Conservation (phyloP, 768 basidiomycete genomes). For the Mycena belliarum region DNA sequence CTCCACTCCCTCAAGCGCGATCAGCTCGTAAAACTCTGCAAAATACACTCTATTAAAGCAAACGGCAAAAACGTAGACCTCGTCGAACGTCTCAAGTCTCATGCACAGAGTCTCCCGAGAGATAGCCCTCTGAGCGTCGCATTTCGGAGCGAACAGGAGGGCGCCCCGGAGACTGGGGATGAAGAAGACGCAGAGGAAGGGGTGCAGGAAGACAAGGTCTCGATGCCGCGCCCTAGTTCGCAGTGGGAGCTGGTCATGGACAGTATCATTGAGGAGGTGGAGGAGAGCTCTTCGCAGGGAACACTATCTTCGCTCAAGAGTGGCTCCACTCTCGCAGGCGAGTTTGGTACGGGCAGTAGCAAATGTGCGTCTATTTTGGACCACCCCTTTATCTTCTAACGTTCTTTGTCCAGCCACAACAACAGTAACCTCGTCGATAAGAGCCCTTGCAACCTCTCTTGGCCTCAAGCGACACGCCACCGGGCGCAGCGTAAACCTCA, state of each 20-base stretch:
- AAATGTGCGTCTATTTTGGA: constrained; percentile 44
- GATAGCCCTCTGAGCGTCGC: constrained; percentile 59
- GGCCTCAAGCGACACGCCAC: constrained; percentile 57
- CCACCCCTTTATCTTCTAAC: constrained; percentile 17
- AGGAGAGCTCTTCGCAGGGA: constrained; percentile 54
- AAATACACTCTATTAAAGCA: constrained; percentile 78
- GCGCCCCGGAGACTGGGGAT: constrained; percentile 21
- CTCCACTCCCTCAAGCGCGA: constrained; percentile 81
- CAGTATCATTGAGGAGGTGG: constrained; percentile 63
- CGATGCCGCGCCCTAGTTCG: constrained; percentile 63
- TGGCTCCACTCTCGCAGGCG: constrained; percentile 44
- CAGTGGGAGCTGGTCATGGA: constrained; percentile 91
- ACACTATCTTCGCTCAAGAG: constrained; percentile 47
- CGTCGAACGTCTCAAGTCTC: constrained; percentile 65
- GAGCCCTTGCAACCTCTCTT: constrained; percentile 72
- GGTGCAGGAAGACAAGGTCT: constrained; percentile 25
- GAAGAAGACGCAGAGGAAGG: constrained; percentile 28
- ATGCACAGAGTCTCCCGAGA: constrained; percentile 63
- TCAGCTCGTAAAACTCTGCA: constrained; percentile 84
- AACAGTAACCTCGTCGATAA: constrained; percentile 73
- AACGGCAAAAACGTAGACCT: constrained; percentile 79
- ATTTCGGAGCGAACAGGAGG: constrained; percentile 45
- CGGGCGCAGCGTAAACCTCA: constrained; percentile 5
- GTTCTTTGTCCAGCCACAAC: constrained; percentile 40
- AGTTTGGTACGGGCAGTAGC: constrained; percentile 65